Conservation (phyloP, 805 yeast genomes). For the Kodamaea nitidulidarum region DNA sequence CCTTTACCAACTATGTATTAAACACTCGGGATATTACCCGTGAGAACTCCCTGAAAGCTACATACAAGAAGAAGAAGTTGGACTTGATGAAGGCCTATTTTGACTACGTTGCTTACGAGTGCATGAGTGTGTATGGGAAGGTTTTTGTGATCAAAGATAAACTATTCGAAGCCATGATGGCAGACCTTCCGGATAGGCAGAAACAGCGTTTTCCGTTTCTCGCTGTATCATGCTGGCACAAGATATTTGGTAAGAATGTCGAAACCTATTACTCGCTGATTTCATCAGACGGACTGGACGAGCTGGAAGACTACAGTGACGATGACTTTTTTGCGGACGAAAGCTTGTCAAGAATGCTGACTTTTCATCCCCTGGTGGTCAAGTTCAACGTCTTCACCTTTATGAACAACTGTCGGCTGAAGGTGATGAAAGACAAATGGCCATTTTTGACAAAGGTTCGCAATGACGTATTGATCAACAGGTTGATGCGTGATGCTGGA, state of each 20-base stretch:
- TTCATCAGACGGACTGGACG: slow-evolving; percentile 12
- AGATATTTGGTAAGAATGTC: slow-evolving; percentile 13
- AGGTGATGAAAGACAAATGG: slow-evolving; percentile 48
- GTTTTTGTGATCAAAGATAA: slow-evolving; percentile 47
- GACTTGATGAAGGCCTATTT: slow-evolving; percentile 47
- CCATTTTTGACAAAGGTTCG: slow-evolving; percentile 44
- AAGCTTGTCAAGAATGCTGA: slow-evolving; percentile 19
- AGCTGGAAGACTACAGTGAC: slow-evolving; percentile 18
- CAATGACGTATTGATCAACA: slow-evolving; percentile 39
- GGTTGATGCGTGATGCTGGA: slow-evolving; percentile 19
- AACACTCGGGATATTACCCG: slow-evolving; percentile 27
- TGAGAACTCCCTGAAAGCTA: slow-evolving; percentile 28
- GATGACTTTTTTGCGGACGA: slow-evolving; percentile 20
- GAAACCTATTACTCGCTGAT: slow-evolving; percentile 12
- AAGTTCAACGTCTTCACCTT: slow-evolving; percentile 35
- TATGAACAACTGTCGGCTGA: slow-evolving; percentile 44
- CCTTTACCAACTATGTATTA: slow-evolving; percentile 47
- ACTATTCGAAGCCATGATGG: slow-evolving; percentile 36
- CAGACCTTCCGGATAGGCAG: slow-evolving; percentile 22
- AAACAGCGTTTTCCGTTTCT: slow-evolving; percentile 39
- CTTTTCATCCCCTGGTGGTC: slow-evolving; percentile 29
- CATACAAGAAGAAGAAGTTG: slow-evolving; percentile 30
- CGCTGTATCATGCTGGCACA: slow-evolving; percentile 50
- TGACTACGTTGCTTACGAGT: slow-evolving; percentile 51
- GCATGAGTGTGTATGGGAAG: slow-evolving; percentile 47